These are phyloP conservation scores for Nakazawaea wickerhamii DNA, from an alignment of 805 yeast genomes.

Conservation along the genomic window DNA sequence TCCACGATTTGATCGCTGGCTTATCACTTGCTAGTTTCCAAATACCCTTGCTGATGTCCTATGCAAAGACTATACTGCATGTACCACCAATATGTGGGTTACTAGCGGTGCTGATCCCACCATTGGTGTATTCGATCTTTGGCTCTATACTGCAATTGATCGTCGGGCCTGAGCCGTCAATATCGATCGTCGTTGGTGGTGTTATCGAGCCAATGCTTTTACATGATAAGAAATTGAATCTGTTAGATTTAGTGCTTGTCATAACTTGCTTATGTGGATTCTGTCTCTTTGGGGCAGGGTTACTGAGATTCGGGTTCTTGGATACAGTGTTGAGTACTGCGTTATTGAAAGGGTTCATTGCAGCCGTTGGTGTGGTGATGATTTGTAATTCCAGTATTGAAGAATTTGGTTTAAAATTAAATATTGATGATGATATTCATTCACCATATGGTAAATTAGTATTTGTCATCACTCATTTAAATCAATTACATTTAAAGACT, in stretches of 20 bases:
- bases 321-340: constrained; percentile 78
- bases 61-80: constrained; percentile 79
- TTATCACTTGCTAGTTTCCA: constrained; percentile 85
- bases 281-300: constrained; percentile 63
- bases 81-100: constrained; percentile 80
- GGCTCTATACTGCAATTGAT: constrained; percentile 88
- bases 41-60: constrained; percentile 77
- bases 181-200: constrained; percentile 78
- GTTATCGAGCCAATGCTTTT: constrained; percentile 53
- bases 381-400: constrained; percentile 68
- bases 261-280: constrained; percentile 75
- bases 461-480: constrained; percentile 47
- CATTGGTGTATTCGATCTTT: constrained; percentile 67
- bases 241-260: constrained; percentile 57
- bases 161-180: constrained; percentile 90
- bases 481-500: constrained; percentile 52
- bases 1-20: constrained; percentile 77
- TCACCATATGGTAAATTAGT: constrained; percentile 66
- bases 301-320: constrained; percentile 79
- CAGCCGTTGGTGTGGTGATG: constrained; percentile 84
- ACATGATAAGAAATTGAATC: constrained; percentile 33
- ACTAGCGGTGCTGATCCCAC: constrained; percentile 70
- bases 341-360: constrained; percentile 73
- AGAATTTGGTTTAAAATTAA: constrained; percentile 61
- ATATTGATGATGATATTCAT: constrained; percentile 46